Base-by-base conservation (phyloP, 352 stramenopile genomes). In the Phytophthora uliginosa region DNA sequence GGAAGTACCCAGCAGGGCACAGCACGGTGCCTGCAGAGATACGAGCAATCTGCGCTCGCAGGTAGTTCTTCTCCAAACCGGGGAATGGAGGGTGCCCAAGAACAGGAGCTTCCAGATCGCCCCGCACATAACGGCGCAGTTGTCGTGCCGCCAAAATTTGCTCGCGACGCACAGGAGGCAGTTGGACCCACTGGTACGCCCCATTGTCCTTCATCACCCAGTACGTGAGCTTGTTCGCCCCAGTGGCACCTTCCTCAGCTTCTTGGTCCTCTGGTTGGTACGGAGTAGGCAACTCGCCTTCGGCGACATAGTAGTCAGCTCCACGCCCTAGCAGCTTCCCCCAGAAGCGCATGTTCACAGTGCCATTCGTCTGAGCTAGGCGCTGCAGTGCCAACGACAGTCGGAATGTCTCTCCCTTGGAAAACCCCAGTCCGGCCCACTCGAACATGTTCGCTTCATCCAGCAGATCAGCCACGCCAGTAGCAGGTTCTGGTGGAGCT, bases 201-300 rank as follows among this genome's bases (percentile, higher is more conserved):
- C 86, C 85, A 48, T 94, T 78, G 71, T 94, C 89, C 63, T 90
- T 89, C 85, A 95, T 90, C 3, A 89, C 91, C 90, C 90, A 98
- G 73, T 98, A 98, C 13, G 91, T 97, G 66, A 91, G 93, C 63
- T 95, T 95, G 77, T 98, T 98, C 33, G 71, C 82, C 5, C 94
- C 94, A 15, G 73, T 68, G 12, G 67, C 70, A 2, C 88, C 89
- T 77, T 95, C 84, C 42, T 93, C 82, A 0, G 90, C 89, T 18
- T 92, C 82, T 12, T 66, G 63, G 47, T 97, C 92, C 34, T 97
- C 89, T 0, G 83, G 83, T 40, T 92, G 76, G 57, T 82, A 78
- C 9, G 71, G 59, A 4, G 69, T 71, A 7, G 77, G 48, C 4
- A 93, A 40, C 59, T 95, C 84, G 3, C 92, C 91, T 67, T 98